Evolutionary conservation across 2,329 filamentous ascomycete species (phyloP).

Genomic region (Lachnellula arida): DNA sequence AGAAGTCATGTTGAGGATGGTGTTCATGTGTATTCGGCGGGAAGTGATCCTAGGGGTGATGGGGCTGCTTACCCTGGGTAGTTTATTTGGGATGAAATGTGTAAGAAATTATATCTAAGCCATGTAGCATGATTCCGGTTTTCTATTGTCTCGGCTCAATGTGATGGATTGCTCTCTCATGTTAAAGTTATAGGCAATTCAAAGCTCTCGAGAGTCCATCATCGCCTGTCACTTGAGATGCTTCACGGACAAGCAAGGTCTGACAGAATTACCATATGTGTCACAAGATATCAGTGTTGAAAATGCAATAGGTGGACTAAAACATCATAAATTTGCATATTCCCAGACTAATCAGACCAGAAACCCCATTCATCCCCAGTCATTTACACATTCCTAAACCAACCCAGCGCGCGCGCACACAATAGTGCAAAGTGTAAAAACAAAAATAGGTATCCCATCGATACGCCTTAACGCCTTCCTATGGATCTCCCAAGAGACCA

Average conservation of each 20-base stretch:
- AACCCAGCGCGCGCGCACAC: background rate
- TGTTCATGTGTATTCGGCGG: constrained; percentile 74
- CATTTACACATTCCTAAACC: background rate
- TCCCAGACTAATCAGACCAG: background rate
- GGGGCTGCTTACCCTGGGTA: constrained; percentile 59
- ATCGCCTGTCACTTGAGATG: too few relatives aligned
- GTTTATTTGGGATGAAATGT: background rate
- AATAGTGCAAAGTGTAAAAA: background rate
- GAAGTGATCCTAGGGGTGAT: constrained; percentile 84
- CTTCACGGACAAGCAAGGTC: too few relatives aligned
- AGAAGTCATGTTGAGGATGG: constrained; percentile 72
- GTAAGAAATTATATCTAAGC: too few relatives aligned
- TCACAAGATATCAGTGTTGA: too few relatives aligned
- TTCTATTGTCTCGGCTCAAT: too few relatives aligned
- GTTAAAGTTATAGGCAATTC: too few relatives aligned
- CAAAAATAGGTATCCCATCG: constrained; percentile 23
- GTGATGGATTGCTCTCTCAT: too few relatives aligned
- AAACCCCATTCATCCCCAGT: background rate
- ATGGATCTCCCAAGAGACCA: constrained; percentile 24
- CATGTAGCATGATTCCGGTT: too few relatives aligned
- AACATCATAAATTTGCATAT: background rate
- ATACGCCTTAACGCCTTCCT: constrained; percentile 28
- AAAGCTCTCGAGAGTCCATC: too few relatives aligned
- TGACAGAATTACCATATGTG: too few relatives aligned
- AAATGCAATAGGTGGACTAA: background rate